Conservation (phyloP, 2,329 filamentous ascomycete species). For the Penicillium sp. region DNA sequence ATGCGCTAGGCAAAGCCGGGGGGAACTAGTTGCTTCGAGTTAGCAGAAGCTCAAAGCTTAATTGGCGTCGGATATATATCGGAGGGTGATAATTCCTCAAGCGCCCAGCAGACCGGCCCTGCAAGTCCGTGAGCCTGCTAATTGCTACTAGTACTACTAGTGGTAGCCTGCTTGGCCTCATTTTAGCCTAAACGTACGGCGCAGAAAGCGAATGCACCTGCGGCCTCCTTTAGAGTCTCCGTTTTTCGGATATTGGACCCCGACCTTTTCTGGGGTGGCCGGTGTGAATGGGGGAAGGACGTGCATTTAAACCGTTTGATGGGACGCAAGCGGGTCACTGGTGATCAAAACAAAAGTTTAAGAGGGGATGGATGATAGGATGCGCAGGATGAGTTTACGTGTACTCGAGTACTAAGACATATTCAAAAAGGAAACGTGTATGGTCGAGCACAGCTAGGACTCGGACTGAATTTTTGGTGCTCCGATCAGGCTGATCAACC, state of each 20-base stretch:
- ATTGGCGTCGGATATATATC: constrained; percentile 5
- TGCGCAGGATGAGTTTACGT: background rate
- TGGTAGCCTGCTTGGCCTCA: background rate
- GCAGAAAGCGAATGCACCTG: background rate
- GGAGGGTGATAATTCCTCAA: constrained; percentile 2
- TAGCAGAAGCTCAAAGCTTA: constrained; percentile 9
- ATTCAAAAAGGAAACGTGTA: background rate
- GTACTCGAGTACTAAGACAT: background rate
- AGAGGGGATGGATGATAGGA: background rate
- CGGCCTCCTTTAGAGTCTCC: background rate
- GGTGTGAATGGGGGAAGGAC: background rate
- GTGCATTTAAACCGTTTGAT: background rate
- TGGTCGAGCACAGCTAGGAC: background rate
- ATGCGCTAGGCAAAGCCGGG: background rate
- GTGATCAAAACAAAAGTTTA: background rate
- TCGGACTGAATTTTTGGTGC: background rate
- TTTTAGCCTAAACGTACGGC: background rate
- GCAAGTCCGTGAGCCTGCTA: no score
- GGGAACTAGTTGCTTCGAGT: constrained; percentile 6
- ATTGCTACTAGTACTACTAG: no score
- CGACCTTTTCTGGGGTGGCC: background rate
- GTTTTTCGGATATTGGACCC: background rate
- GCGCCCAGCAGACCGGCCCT: no score
- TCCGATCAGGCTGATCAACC: background rate
- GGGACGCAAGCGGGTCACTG: background rate